Evolutionary conservation across 345 rosid species (phyloP).

Genomic region (Odontarrhena argentea): DNA sequence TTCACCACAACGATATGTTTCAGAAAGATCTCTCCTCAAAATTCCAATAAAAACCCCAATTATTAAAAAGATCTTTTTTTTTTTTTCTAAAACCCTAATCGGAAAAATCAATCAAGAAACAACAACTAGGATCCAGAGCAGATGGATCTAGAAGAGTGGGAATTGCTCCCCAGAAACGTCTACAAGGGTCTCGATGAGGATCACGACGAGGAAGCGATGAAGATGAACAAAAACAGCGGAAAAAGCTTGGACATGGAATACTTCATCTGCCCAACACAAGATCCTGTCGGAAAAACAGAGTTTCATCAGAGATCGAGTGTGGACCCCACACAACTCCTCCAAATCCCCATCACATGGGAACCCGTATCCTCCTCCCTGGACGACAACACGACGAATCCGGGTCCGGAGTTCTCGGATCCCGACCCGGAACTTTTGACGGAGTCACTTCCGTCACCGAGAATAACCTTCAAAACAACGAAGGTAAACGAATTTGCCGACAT

Average conservation of each 20-base stretch:
- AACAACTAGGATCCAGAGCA: slow-evolving; percentile 1
- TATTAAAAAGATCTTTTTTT: not conserved
- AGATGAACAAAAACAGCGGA: slow-evolving; percentile 40
- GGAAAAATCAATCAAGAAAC: not conserved
- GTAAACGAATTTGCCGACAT: slow-evolving; percentile 94
- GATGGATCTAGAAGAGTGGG: slow-evolving; percentile 98
- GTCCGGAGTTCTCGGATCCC: slow-evolving; percentile 46
- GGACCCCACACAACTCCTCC: slow-evolving; percentile 52
- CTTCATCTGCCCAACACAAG: slow-evolving; percentile 65
- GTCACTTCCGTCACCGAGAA: slow-evolving; percentile 56
- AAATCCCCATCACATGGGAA: slow-evolving; percentile 67
- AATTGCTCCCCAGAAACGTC: slow-evolving; percentile 59
- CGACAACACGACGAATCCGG: slow-evolving; percentile 46
- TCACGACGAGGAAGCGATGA: slow-evolving; percentile 43
- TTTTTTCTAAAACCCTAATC: slow-evolving; percentile 7
- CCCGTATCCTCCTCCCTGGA: slow-evolving; percentile 42
- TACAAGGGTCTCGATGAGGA: slow-evolving; percentile 46
- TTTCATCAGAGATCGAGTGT: slow-evolving; percentile 41
- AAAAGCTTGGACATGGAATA: slow-evolving; percentile 56
- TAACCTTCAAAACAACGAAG: slow-evolving; percentile 85
- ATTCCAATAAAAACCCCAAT: not conserved
- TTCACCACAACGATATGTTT: not conserved
- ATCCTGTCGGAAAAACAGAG: slow-evolving; percentile 34
- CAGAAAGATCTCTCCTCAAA: slow-evolving; percentile 18
- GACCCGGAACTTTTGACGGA: slow-evolving; percentile 44